Conservation (phyloP, 225 moss, liverwort and hornwort genomes). For the Polytrichum commune region DNA sequence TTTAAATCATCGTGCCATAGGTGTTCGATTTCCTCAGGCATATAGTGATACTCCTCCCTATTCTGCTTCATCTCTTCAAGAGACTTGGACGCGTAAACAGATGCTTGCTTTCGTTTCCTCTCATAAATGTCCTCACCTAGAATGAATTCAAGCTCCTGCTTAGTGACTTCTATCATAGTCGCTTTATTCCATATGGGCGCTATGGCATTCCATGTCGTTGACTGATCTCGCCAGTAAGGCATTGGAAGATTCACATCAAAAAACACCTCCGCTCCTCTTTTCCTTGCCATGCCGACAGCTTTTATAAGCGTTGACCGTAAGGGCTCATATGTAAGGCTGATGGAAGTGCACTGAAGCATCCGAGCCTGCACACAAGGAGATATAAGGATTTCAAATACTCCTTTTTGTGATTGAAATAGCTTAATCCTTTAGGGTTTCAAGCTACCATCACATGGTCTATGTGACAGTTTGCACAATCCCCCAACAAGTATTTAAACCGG, state of each 20-base stretch:
- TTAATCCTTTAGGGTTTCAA: too few species aligned
- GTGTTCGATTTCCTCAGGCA: constrained; percentile 73
- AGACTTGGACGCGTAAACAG: constrained; percentile 61
- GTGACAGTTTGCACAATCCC: too few species aligned
- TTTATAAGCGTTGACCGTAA: constrained; percentile 58
- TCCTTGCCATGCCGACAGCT: constrained; percentile 60
- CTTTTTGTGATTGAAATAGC: too few species aligned
- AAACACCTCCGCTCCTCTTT: constrained; percentile 57
- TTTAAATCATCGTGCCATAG: constrained; percentile 80
- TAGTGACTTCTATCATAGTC: constrained; percentile 82
- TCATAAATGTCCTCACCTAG: constrained; percentile 80
- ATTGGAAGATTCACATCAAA: constrained; percentile 89
- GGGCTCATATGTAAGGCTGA: constrained; percentile 84
- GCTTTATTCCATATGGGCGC: constrained; percentile 72
- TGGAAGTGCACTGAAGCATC: constrained; percentile 82
- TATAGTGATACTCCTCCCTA: constrained; percentile 84
- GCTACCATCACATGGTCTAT: too few species aligned
- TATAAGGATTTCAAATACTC: background rate
- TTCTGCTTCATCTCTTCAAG: constrained; percentile 68
- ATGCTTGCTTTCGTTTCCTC: constrained; percentile 44
- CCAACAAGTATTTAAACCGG: too few species aligned
- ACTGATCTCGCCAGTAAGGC: constrained; percentile 65
- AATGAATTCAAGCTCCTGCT: constrained; percentile 95
- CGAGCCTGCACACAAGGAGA: constrained; percentile 45
- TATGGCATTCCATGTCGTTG: constrained; percentile 51